These are phyloP conservation scores for Penicillium frequentans DNA, from an alignment of 2,329 filamentous ascomycete species.

Conservation along the genomic window DNA sequence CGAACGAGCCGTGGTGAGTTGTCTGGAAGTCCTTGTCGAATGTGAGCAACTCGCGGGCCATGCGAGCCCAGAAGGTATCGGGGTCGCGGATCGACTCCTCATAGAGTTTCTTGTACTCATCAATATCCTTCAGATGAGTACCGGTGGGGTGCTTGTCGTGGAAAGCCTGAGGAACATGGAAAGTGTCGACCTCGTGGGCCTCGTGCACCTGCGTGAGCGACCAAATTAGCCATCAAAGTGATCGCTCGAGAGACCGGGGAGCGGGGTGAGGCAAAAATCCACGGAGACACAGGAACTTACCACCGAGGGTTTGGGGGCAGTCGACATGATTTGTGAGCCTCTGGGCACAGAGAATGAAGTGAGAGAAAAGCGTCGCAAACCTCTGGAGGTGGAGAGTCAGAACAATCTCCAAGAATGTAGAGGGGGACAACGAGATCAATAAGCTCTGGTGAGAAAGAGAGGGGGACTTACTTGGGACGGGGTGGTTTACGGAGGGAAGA, in stretches of 20 bases:
- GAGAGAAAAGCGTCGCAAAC: conserved; percentile 2
- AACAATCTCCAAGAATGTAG: neutral
- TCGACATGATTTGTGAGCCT: conserved; percentile 35
- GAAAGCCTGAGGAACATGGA: conserved; percentile 59
- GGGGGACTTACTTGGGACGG: neutral
- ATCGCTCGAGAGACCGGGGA: neutral
- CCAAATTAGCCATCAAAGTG: conserved; percentile 11
- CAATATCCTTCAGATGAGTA: conserved; percentile 59
- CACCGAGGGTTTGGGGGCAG: conserved; percentile 41
- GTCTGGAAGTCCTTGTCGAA: conserved; percentile 94
- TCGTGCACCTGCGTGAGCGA: conserved; percentile 39
- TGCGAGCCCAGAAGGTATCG: conserved; percentile 82
- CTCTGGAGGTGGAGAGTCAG: neutral
- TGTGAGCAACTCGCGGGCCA: conserved; percentile 83
- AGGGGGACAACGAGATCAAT: conserved; percentile 1
- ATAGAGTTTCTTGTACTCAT: conserved; percentile 65
- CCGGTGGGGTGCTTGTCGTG: conserved; percentile 60
- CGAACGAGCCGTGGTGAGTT: conserved; percentile 73
- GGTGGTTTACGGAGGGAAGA: conserved; percentile 1
- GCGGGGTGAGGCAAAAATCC: neutral
- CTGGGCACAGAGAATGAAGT: neutral
- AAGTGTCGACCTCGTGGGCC: conserved; percentile 50
- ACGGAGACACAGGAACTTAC: conserved; percentile 28
- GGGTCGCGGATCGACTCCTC: conserved; percentile 87
- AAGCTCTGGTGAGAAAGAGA: neutral